Conservation (phyloP, 169 alveolate genomes). For the Babesia sp. region DNA sequence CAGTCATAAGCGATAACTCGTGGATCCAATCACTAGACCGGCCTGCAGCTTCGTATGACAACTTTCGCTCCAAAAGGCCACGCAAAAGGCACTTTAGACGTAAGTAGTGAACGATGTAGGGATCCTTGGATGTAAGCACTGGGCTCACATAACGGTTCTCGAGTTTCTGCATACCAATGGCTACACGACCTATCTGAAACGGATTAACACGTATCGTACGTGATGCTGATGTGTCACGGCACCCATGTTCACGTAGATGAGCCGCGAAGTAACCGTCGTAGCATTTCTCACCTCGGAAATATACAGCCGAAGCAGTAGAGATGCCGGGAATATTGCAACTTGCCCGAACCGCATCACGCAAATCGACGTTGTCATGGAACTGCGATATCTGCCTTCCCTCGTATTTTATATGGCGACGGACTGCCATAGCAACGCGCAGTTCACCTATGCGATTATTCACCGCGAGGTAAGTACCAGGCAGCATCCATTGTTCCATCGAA, state of each 20-base stretch:
- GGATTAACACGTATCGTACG: conserved; percentile 61
- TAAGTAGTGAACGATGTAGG: conserved; percentile 43
- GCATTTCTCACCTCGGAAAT: conserved; percentile 66
- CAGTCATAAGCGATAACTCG: conserved; percentile 11
- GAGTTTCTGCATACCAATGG: conserved; percentile 11
- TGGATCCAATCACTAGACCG: not conserved
- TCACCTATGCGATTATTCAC: conserved; percentile 69
- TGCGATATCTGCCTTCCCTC: conserved; percentile 40
- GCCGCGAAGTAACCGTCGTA: conserved; percentile 73
- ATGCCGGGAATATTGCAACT: conserved; percentile 73
- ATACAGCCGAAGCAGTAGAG: conserved; percentile 59
- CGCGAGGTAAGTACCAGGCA: conserved; percentile 46
- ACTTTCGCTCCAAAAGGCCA: conserved; percentile 28
- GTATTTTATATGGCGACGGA: conserved; percentile 44
- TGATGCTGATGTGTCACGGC: conserved; percentile 61
- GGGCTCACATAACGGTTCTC: conserved; percentile 39
- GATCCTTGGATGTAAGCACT: conserved; percentile 23
- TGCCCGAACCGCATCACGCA: conserved; percentile 67
- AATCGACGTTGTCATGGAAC: conserved; percentile 59
- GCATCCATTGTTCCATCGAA: conserved; percentile 27
- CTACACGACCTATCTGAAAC: conserved; percentile 4
- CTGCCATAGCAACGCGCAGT: conserved; percentile 41
- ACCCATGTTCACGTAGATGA: conserved; percentile 37
- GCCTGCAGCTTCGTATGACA: conserved; percentile 15
- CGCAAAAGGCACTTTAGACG: conserved; percentile 39